Conservation (phyloP, 2,329 filamentous ascomycete genomes). For the Aspergillus sp. region DNA sequence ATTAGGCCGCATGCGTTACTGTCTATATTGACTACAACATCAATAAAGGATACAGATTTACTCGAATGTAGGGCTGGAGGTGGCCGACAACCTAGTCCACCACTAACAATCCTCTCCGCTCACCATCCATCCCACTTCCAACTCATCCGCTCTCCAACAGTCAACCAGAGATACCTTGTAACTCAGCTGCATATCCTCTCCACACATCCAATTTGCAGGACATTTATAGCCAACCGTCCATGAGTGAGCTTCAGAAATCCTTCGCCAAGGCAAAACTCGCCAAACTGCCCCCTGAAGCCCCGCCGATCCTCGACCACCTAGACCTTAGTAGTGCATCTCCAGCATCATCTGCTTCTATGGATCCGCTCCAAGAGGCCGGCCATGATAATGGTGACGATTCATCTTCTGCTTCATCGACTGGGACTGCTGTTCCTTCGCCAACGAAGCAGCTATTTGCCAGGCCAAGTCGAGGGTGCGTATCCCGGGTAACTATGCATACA, state of each 20-base stretch:
- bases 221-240: slow-evolving; percentile 26
- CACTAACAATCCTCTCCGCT: no score
- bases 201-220: no score
- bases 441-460: slow-evolving; percentile 66
- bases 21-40: no score
- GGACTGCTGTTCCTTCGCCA: slow-evolving; percentile 76
- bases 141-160: not conserved
- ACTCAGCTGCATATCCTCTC: not conserved
- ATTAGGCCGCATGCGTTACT: no score
- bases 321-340: no score
- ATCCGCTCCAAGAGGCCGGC: slow-evolving; percentile 18
- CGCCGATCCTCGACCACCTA: slow-evolving; percentile 35
- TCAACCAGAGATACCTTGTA: not conserved
- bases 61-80: no score
- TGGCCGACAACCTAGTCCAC: no score
- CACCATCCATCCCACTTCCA: not conserved
- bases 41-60: no score
- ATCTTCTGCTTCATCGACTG: slow-evolving; percentile 85
- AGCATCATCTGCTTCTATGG: slow-evolving; percentile 23
- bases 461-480: slow-evolving; percentile 52
- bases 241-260: slow-evolving; percentile 74
- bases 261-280: slow-evolving; percentile 69
- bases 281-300: slow-evolving; percentile 51
- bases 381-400: slow-evolving; percentile 52
- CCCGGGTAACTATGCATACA: no score